Conservation (phyloP, 768 basidiomycete genomes). For the Collybiopsis confluens region DNA sequence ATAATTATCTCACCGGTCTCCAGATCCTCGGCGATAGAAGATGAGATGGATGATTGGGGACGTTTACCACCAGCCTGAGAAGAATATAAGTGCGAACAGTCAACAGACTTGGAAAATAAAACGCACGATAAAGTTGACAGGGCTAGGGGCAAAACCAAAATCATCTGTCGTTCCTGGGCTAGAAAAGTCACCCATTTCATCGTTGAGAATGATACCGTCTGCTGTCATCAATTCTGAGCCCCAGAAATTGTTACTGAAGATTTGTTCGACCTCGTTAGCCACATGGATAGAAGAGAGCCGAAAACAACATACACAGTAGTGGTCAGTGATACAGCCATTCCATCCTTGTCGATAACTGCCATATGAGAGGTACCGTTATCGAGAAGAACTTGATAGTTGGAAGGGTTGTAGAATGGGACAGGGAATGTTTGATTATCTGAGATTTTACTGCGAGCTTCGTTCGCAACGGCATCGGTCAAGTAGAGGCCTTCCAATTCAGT, state of each 20-base stretch:
- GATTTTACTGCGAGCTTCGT: conserved; percentile 21
- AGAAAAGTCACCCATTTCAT: conserved; percentile 28
- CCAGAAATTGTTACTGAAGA: conserved; percentile 18
- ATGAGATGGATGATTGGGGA: conserved; percentile 26
- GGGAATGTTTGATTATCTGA: conserved; percentile 23
- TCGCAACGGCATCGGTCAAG: conserved; percentile 21
- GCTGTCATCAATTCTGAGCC: conserved; percentile 22
- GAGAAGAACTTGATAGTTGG: conserved; percentile 19
- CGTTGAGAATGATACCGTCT: conserved; percentile 20
- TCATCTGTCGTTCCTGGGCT: conserved; percentile 20
- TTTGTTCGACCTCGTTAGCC: background rate
- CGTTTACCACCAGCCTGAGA: conserved; percentile 23
- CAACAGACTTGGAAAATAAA: background rate
- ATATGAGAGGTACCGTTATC: conserved; percentile 34
- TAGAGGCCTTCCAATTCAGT: conserved; percentile 25
- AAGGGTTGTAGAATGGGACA: conserved; percentile 26
- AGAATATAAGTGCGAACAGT: background rate
- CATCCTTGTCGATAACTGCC: conserved; percentile 28
- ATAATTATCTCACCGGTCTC: conserved; percentile 27
- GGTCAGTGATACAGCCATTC: conserved; percentile 22
- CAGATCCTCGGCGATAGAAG: conserved; percentile 32
- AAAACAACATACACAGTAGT: conserved; percentile 15
- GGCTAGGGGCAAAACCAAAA: conserved; percentile 33
- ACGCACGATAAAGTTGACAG: conserved; percentile 28
- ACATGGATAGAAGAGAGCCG: background rate